These are phyloP conservation scores for Pisolithus tinctorius DNA, from an alignment of 768 basidiomycete genomes.

Conservation along the genomic window DNA sequence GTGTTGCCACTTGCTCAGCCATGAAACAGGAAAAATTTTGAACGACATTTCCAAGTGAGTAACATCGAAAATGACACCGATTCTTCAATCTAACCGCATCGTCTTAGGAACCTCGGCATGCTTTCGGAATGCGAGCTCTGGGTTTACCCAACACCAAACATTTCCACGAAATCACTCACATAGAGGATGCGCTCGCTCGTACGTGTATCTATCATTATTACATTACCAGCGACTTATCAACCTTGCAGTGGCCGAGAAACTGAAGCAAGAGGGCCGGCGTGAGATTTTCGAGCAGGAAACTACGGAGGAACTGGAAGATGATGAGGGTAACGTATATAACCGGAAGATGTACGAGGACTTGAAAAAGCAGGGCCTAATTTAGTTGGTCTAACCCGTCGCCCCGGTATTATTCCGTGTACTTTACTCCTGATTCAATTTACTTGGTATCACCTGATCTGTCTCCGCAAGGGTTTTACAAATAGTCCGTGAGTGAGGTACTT, in stretches of 20 bases:
- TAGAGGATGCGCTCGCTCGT: constrained; percentile 94
- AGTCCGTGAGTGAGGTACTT: constrained; percentile 1
- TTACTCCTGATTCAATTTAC: constrained; percentile 1
- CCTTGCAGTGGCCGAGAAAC: constrained; percentile 82
- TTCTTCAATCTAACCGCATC: constrained; percentile 13
- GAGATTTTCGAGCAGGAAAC: constrained; percentile 92
- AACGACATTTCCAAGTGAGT: constrained; percentile 83
- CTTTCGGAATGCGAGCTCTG: constrained; percentile 96
- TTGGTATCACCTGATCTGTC: background rate
- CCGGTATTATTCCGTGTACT: background rate
- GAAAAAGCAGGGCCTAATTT: constrained; percentile 92
- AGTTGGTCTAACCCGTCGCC: constrained; percentile 9
- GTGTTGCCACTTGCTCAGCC: constrained; percentile 11
- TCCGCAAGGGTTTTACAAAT: constrained; percentile 6
- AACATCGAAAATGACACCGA: constrained; percentile 7
- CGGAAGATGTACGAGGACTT: constrained; percentile 96
- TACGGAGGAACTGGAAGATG: constrained; percentile 97
- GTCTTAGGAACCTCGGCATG: constrained; percentile 83
- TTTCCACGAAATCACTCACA: constrained; percentile 97
- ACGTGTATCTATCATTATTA: constrained; percentile 28
- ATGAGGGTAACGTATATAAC: constrained; percentile 97
- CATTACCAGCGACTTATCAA: background rate
- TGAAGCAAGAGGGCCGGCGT: constrained; percentile 93
- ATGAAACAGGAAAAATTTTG: constrained; percentile 79
- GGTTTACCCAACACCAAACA: constrained; percentile 98